Evolutionary conservation across 352 stramenopile genomes (phyloP).

Genomic region (Globisporangium iwayamae): DNA sequence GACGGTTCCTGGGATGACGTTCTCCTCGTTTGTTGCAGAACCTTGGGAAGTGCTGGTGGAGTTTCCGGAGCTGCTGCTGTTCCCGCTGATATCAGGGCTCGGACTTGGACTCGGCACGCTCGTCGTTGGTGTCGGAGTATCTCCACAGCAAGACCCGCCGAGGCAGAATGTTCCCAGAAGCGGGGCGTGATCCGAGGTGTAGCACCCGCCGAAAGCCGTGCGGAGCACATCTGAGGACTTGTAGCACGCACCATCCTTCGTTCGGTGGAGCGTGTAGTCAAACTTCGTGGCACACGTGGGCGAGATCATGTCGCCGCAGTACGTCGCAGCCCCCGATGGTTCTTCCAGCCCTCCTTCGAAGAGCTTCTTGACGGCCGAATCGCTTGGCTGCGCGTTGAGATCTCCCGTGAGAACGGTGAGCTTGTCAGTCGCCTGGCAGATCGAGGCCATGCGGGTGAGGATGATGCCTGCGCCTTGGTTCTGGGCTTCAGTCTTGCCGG

Average conservation of each 20-base stretch:
- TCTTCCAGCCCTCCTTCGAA: slow-evolving; percentile 43
- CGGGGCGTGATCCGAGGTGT: slow-evolving; percentile 73
- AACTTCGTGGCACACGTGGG: slow-evolving; percentile 63
- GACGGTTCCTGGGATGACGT: slow-evolving; percentile 13
- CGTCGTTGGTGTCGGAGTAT: slow-evolving; percentile 12
- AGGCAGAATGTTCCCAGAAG: slow-evolving; percentile 57
- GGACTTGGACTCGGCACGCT: slow-evolving; percentile 3
- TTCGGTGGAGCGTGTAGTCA: slow-evolving; percentile 52
- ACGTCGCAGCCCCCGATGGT: slow-evolving; percentile 43
- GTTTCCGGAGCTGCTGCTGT: slow-evolving; percentile 2
- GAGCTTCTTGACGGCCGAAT: slow-evolving; percentile 56
- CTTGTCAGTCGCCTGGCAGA: slow-evolving; percentile 59
- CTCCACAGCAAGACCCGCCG: slow-evolving; percentile 49
- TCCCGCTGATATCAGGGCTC: not conserved
- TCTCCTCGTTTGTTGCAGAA: slow-evolving; percentile 13
- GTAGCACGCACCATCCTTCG: slow-evolving; percentile 42
- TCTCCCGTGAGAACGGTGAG: slow-evolving; percentile 62
- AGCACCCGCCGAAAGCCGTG: slow-evolving; percentile 61
- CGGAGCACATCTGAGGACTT: slow-evolving; percentile 53
- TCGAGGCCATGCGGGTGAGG: slow-evolving; percentile 33
- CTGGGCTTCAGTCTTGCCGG: slow-evolving; percentile 69
- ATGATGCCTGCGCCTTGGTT: slow-evolving; percentile 65
- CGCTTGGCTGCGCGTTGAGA: slow-evolving; percentile 63
- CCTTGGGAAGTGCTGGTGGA: not conserved
- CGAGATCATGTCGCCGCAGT: slow-evolving; percentile 65